These are phyloP conservation scores for Asparagopsis taxiformis DNA, from an alignment of 31 red algal genomes.

Conservation along the genomic window DNA sequence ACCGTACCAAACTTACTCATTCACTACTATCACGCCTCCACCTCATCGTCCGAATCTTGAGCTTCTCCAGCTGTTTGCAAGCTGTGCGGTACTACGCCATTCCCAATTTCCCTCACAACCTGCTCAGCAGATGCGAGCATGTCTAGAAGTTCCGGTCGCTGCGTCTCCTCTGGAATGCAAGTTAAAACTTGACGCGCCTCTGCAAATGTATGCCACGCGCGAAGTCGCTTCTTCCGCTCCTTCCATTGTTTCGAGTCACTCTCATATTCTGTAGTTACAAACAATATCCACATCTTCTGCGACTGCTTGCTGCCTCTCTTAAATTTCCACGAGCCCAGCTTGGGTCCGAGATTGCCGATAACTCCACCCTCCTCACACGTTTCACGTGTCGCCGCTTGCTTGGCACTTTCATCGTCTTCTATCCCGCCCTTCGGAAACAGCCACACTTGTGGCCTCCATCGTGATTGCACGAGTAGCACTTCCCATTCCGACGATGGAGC, in stretches of 20 bases:
- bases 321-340: conserved; percentile 78
- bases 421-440: conserved; percentile 94
- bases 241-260: conserved; percentile 62
- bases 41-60: too few species aligned
- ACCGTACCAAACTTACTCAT: too few species aligned
- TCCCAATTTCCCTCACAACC: conserved; percentile 19
- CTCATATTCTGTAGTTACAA: conserved; percentile 56
- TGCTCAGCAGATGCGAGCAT: conserved; percentile 42
- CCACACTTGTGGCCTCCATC: conserved; percentile 67
- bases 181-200: conserved; percentile 37
- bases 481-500: conserved; percentile 33
- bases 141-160: conserved; percentile 63
- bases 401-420: conserved; percentile 71
- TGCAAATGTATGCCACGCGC: conserved; percentile 46
- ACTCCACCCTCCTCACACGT: conserved; percentile 95
- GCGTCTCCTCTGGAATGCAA: conserved; percentile 9
- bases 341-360: conserved; percentile 57
- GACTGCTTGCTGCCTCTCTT: conserved; percentile 36
- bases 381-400: conserved; percentile 80
- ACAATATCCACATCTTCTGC: conserved; percentile 82
- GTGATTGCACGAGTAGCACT: conserved; percentile 85
- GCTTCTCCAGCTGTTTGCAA: too few species aligned
- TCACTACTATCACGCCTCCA: too few species aligned
- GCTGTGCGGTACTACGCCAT: not conserved
- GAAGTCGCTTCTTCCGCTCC: conserved; percentile 63